Conservation (phyloP, 2,329 filamentous ascomycete species). For the Alternaria rosae region DNA sequence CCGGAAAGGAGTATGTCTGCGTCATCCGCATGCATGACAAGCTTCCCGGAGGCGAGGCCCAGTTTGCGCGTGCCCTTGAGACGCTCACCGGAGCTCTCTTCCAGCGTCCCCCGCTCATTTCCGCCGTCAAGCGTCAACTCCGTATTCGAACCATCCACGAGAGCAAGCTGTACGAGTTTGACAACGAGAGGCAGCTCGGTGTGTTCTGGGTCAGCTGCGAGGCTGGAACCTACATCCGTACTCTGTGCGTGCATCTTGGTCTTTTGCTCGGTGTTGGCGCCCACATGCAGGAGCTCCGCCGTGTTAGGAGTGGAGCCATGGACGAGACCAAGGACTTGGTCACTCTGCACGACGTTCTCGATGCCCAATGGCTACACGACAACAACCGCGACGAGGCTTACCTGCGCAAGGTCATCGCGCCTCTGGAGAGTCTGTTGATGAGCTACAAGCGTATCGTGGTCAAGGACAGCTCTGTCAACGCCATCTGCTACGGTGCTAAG, state of each 20-base stretch:
- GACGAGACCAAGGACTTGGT: constrained; percentile 88
- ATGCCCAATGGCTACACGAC: constrained; percentile 95
- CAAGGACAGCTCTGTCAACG: constrained; percentile 96
- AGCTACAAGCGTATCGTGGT: constrained; percentile 97
- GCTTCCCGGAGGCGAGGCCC: constrained; percentile 88
- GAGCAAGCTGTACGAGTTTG: constrained; percentile 93
- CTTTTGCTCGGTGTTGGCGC: constrained; percentile 81
- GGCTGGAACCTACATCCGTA: constrained; percentile 98
- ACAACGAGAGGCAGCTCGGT: constrained; percentile 95
- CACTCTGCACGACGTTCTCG: constrained; percentile 92
- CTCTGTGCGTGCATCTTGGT: constrained; percentile 92
- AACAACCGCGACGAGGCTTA: constrained; percentile 95
- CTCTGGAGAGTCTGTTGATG: constrained; percentile 88
- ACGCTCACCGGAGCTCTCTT: constrained; percentile 96
- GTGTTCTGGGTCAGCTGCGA: constrained; percentile 99
- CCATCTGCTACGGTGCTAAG: constrained; percentile 98
- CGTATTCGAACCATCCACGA: constrained; percentile 98
- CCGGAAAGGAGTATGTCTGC: constrained; percentile 98
- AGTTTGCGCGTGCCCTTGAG: constrained; percentile 92
- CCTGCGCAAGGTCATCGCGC: constrained; percentile 87
- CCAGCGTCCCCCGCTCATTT: constrained; percentile 96
- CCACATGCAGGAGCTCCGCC: constrained; percentile 97
- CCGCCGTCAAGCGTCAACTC: constrained; percentile 97
- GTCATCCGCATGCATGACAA: constrained; percentile 96
- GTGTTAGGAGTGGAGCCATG: constrained; percentile 95